Percentiles rank a stretch among this genome's conserved stretches.
Conservation (phyloP, 2,329 filamentous ascomycete genomes). For the Neonectria ditissima region DNA sequence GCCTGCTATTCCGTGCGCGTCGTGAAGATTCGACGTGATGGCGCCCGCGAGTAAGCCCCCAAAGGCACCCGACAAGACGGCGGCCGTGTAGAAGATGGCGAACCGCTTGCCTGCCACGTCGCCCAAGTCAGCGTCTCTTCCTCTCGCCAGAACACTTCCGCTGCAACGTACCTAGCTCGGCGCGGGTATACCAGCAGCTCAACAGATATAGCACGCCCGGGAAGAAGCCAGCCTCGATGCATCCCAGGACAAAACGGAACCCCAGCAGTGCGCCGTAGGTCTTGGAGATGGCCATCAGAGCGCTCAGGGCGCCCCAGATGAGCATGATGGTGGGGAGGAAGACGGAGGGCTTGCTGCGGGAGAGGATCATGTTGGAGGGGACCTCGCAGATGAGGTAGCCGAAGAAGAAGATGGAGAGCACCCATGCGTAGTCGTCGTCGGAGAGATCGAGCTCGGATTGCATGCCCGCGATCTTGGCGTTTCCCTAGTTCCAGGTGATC, state of each 20-base stretch:
- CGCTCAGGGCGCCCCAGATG: constrained; percentile 55
- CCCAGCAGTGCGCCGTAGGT: constrained; percentile 61
- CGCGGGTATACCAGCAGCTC: constrained; percentile 66
- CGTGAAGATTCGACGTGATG: constrained; percentile 27
- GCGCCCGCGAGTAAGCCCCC: constrained; percentile 34
- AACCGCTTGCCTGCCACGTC: constrained; percentile 26
- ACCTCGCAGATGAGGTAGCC: constrained; percentile 65
- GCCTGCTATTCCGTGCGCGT: constrained; percentile 25
- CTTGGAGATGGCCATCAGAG: constrained; percentile 62
- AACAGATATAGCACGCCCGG: constrained; percentile 65
- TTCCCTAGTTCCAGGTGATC: constrained; percentile 7
- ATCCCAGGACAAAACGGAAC: constrained; percentile 60
- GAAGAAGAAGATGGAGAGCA: constrained; percentile 58
- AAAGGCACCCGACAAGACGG: constrained; percentile 26
- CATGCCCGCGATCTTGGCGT: constrained; percentile 26
- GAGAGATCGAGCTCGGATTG: constrained; percentile 10
- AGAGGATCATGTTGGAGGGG: constrained; percentile 65
- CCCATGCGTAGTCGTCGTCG: constrained; percentile 17
- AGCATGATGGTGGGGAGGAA: constrained; percentile 64
- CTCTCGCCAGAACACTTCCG: background rate
- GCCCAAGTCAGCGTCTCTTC: background rate
- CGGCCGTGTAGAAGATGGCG: constrained; percentile 34
- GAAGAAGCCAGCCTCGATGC: constrained; percentile 63
- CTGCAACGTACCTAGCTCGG: constrained; percentile 27
- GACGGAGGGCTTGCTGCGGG: constrained; percentile 59